A percentile compares a stretch with the other conserved stretches of the same genome.
Conservation (phyloP, 2,329 filamentous ascomycete species). For the Fusarium agapanthi region DNA sequence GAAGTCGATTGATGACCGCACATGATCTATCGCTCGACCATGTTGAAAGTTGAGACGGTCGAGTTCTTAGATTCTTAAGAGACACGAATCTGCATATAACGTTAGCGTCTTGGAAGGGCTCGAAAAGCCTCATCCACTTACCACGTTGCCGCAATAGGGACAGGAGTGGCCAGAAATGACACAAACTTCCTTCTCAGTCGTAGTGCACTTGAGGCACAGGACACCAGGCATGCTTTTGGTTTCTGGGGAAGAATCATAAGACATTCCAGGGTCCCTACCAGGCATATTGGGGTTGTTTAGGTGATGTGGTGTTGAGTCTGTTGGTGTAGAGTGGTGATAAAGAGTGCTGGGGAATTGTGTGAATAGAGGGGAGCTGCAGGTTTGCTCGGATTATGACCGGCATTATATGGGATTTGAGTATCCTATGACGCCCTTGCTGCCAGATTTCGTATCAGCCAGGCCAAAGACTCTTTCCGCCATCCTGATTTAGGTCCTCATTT, state of each 20-base stretch:
- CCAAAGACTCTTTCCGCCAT: fast-evolving
- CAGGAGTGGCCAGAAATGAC: neutral
- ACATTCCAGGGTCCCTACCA: no score
- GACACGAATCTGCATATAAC: fast-evolving
- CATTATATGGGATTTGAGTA: fast-evolving
- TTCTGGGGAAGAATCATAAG: neutral
- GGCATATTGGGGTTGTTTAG: fast-evolving
- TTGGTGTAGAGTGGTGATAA: no score
- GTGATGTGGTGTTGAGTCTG: fast-evolving
- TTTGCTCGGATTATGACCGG: fast-evolving
- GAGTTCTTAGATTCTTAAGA: neutral
- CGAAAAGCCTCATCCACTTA: fast-evolving
- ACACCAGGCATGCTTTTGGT: neutral
- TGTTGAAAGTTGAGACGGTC: neutral
- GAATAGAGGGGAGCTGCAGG: fast-evolving
- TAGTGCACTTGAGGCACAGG: neutral
- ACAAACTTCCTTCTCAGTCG: neutral
- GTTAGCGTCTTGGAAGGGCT: fast-evolving
- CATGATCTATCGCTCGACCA: no score
- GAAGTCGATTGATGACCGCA: fast-evolving
- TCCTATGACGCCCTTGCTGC: no score
- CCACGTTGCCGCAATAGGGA: neutral
- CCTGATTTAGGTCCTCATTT: fast-evolving
- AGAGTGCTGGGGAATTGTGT: fast-evolving
- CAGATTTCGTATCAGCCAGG: fast-evolving